Evolutionary conservation across 2,329 filamentous ascomycete species (phyloP).

Genomic region (Dactylellina haptotyla): DNA sequence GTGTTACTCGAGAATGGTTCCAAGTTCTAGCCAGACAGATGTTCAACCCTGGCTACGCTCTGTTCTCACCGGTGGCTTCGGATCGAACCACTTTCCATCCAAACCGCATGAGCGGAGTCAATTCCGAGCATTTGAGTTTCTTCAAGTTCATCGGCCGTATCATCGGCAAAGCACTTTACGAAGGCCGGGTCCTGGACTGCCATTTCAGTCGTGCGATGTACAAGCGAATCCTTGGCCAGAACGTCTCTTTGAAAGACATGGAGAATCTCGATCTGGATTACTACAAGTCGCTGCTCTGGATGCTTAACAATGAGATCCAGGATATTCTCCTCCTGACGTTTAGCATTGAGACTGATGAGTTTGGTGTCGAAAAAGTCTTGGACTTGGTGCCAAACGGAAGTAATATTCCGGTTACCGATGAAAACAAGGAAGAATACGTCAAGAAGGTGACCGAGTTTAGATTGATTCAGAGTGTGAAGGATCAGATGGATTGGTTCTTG

Average conservation of each 20-base stretch:
- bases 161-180: constrained; percentile 97
- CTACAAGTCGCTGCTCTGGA: constrained; percentile 98
- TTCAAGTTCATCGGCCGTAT: constrained; percentile 99
- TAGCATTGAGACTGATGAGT: constrained; percentile 90
- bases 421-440: constrained; percentile 98
- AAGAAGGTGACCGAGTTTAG: constrained; percentile 93
- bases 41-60: constrained; percentile 97
- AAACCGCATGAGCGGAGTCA: constrained; percentile 91
- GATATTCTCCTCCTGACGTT: constrained; percentile 98
- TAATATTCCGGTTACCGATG: constrained; percentile 92
- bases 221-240: constrained; percentile 93
- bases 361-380: constrained; percentile 86
- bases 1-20: constrained; percentile 99
- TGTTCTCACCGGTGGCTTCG: constrained; percentile 95
- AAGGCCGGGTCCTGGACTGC: constrained; percentile 93
- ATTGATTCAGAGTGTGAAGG: constrained; percentile 87
- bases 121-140: constrained; percentile 94
- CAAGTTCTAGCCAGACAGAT: constrained; percentile 96
- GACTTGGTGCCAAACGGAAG: constrained; percentile 88
- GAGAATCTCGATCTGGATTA: constrained; percentile 98
- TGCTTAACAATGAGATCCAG: constrained; percentile 97
- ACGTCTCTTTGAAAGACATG: constrained; percentile 98
- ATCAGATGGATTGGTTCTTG: constrained; percentile 92
- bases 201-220: constrained; percentile 99
- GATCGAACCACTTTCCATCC: constrained; percentile 99